Evolutionary conservation across 192 early-diverging fungal genomes (phyloP), one percentile per base, ranked within the genome.

Genomic region (Endogone sp.): DNA sequence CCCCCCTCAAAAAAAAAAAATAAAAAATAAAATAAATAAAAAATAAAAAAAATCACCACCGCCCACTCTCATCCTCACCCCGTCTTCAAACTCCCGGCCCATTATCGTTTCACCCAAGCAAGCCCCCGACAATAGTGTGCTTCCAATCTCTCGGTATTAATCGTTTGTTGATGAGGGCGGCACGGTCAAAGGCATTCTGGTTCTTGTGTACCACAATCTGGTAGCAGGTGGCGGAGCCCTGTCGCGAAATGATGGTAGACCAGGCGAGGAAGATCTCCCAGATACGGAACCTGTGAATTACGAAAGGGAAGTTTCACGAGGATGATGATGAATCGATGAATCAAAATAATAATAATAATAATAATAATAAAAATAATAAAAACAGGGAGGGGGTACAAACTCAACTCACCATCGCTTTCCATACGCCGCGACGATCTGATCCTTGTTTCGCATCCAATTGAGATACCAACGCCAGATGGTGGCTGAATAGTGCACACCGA

Each of bases 261-360:
- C 94, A 99, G 60, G 94, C 92, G 70, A 99, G 89, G 90, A 99
- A 99, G 79, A 96, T 90, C 87, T 99, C 94, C 97, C 97, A 99
- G 75, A 93, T 84, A 71, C 95, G 88, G 87, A 88, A 37, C 29
- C 63, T 69, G 37, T 9, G 16, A 60, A 21, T 62, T 3, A 24
- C 23, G 61, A 49, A 49, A 49, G 16, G 13, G n/a, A n/a, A n/a
- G n/a, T n/a, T n/a, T n/a, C n/a, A n/a, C n/a, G n/a, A n/a, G n/a
- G n/a, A n/a, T n/a, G n/a, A 49, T 49, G 37, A 49, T 0, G 16
- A 49, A 16, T 49, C 37, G 37, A 49, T 49, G 13, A 44, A 44
- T 13, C 37, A 4, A 62, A 9, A 37, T 3, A 60, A 57, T 2
- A 64, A 27, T 24, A 60, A 63, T 61, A 57, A 61, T 22, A 72